Conservation (phyloP, 345 rosid species). For the Melastoma malabathricum region DNA sequence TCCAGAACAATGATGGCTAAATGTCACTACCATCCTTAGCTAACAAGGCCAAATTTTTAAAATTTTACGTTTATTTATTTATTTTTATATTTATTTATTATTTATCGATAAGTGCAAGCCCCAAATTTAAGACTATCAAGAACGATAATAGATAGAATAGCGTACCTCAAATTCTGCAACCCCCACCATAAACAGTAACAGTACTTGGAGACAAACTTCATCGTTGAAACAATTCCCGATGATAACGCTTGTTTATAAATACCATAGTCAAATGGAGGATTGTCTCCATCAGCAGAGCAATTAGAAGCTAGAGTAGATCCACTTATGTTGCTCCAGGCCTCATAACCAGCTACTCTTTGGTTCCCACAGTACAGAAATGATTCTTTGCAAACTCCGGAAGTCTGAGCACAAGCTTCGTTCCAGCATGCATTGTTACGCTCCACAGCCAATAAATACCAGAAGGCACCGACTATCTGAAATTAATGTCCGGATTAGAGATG, state of each 20-base stretch:
- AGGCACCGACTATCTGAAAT: conserved; percentile 77
- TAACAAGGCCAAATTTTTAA: too few relatives aligned
- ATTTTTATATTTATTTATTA: too few relatives aligned
- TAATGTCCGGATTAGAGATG: background rate
- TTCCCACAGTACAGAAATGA: conserved; percentile 70
- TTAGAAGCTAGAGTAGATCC: conserved; percentile 12
- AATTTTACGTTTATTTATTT: too few relatives aligned
- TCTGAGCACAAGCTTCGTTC: conserved; percentile 29
- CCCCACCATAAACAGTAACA: conserved; percentile 99
- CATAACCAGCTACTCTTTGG: conserved; percentile 30
- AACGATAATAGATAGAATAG: background rate
- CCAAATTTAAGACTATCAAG: too few relatives aligned
- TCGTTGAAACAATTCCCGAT: conserved; percentile 62
- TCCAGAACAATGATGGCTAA: too few relatives aligned
- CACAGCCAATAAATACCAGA: conserved; percentile 84
- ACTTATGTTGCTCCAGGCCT: conserved; percentile 28
- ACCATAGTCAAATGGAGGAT: conserved; percentile 58
- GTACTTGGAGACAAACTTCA: conserved; percentile 61
- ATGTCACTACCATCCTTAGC: too few relatives aligned
- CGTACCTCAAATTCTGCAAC: conserved; percentile 84
- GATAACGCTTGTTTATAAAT: conserved; percentile 53
- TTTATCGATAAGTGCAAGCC: too few relatives aligned
- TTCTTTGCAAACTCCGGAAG: conserved; percentile 17
- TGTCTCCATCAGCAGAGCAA: conserved; percentile 26
- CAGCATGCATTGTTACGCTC: conserved; percentile 80